Evolutionary conservation across 148 eudicot genomes (phyloP), one percentile per base, ranked within the genome.

Genomic region (Arbutus unedo): DNA sequence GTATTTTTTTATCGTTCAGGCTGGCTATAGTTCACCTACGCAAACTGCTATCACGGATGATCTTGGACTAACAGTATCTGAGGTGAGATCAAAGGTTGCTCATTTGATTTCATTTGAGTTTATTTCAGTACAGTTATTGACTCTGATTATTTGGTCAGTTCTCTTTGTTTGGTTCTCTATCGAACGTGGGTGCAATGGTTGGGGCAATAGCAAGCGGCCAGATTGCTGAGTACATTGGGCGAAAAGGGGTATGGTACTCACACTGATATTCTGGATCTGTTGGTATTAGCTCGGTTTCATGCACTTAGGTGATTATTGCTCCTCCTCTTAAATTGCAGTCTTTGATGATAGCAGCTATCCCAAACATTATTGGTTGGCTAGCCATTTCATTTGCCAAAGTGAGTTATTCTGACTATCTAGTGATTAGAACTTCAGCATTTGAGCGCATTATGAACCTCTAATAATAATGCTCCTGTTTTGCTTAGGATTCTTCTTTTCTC

Each of bases 121-220:
- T 74, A 5, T 19, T 83, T 62, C 5, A 19, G 8, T 66, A n/a
- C 15, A 15, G 38, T 76, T 72, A 49, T 72, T 84, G 51, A 87
- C 79, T 62, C 21, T 44, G 73, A 14, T 16, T 45, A 59, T 82
- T 74, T 51, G 71, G 43, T 38, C 94, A 96, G 98, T 96, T 88
- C 84, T 96, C 99, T 47, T 80, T 90, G 82, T 96, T 96, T 83
- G 99, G 97, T 83, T 96, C 98, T 25, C 86, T 96, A 81, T 92
- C 95, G 5, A 96, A 96, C 79, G 99, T 96, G 84, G 99, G 99
- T 78, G 98, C 99, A 55, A 96, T 96, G 99, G 98, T 96, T 87
- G 99, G 99, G 25, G 99, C 99, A 80, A 91, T 94, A 80, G 92
- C 97, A 3, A 96, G 99, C 60, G 99, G 99, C 82, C 99, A 96